Base-by-base conservation (phyloP, 208 protist species). In the Acanthamoeba divionensis region DNA sequence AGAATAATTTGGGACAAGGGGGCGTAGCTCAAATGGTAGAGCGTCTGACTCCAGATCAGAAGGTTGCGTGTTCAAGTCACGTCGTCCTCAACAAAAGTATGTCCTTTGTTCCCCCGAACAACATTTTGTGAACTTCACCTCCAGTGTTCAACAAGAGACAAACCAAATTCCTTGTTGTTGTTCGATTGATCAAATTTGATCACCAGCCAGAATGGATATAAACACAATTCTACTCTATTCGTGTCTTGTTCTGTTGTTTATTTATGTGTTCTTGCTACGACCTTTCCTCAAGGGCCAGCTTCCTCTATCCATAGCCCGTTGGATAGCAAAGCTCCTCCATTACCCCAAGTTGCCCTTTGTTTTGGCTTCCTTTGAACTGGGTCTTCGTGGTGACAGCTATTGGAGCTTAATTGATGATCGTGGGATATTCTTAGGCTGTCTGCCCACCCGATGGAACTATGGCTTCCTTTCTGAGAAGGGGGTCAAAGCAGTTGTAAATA, bases 311-410 rank as follows among this genome's bases (percentile, higher is more conserved):
- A 26, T 88, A 36, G 79, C 79, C 38, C 26, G 41, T 45, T 69
- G 79, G 55, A 44, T 88, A 0, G 52, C 44, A 2, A 54, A 60
- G n/a, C 44, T 47, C 38, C 5, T 88, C 2, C 79, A 88, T 60
- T 88, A 88, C 41, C 79, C 79, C 31, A 88, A 88, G 55, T 44
- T 88, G 5, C 79, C 79, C 41, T 88, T 88, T 69, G 79, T 88
- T 31, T 38, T 88, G 45, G 79, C 31, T n/a, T 31, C 79, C 3
- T 88, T 88, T 60, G 52, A 54, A 12, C 24, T 88, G 0, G 79
- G 79, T 10, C 36, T 83, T 47, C 73, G 73, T 13, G 45, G 45
- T 31, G 57, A 47, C 1, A 47, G 50, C 31, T 83, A 83, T 15
- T 83, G 73, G 73, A 83, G 73, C 48, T 65, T 65, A 54, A 62